Conservation (phyloP, 108 stramenopile species). For the Stephanodiscus triporus region DNA sequence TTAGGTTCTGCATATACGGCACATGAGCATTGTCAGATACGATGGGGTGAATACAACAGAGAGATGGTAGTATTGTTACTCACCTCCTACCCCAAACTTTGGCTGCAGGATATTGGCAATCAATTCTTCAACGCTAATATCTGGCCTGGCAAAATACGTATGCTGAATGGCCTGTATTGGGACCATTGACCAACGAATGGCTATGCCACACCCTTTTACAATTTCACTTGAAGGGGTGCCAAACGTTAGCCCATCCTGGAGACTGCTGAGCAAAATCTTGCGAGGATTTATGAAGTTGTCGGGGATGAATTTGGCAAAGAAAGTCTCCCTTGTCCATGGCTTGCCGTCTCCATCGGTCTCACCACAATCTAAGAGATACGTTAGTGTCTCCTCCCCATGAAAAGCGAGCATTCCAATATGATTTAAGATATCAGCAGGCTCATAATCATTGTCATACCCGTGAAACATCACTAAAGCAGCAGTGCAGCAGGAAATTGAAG, state of each 20-base stretch:
- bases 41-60: neutral
- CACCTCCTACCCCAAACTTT: slow-evolving; percentile 1
- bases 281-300: slow-evolving; percentile 15
- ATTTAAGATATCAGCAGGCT: slow-evolving; percentile 23
- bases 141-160: neutral
- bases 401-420: slow-evolving; percentile 1
- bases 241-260: slow-evolving; percentile 29
- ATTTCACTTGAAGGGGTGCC: neutral
- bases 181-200: neutral
- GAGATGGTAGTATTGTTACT: neutral
- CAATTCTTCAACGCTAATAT: neutral
- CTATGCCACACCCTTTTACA: slow-evolving; percentile 18
- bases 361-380: neutral
- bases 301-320: slow-evolving; percentile 16
- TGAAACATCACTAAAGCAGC: slow-evolving; percentile 30
- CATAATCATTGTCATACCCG: slow-evolving; percentile 31
- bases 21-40: neutral
- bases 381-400: neutral
- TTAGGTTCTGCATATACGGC: neutral
- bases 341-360: slow-evolving; percentile 14
- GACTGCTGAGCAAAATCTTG: slow-evolving; percentile 7
- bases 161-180: slow-evolving; percentile 27
- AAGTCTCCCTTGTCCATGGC: slow-evolving; percentile 1
- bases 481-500: neutral
- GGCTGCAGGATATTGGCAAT: neutral